Percentiles rank a stretch among this genome's conserved stretches.
These are phyloP conservation scores for Dichotomocladium elegans DNA, from an alignment of 371 early-diverging fungal species.

Conservation along the genomic window DNA sequence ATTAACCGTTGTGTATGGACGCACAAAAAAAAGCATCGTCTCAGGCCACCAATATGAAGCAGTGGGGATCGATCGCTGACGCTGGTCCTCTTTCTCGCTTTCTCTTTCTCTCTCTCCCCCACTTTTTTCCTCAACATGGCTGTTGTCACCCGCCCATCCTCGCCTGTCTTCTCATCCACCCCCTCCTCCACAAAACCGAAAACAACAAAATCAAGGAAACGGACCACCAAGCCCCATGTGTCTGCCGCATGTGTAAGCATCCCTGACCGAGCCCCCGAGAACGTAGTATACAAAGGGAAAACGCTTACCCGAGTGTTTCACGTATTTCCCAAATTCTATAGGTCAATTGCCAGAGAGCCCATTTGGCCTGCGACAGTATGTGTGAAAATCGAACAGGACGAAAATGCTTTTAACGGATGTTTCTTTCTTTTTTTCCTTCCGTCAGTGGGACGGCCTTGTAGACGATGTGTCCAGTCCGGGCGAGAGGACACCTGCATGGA, in stretches of 20 bases:
- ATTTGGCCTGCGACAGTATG: slow-evolving; percentile 49
- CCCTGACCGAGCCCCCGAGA: too few relatives aligned
- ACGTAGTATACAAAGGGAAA: too few relatives aligned
- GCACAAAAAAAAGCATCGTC: too few relatives aligned
- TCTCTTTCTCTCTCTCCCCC: too few relatives aligned
- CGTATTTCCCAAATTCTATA: slow-evolving; percentile 14
- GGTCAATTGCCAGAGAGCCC: slow-evolving; percentile 43
- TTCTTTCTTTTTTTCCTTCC: background rate
- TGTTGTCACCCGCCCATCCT: too few relatives aligned
- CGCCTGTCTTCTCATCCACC: too few relatives aligned
- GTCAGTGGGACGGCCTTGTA: slow-evolving; percentile 69
- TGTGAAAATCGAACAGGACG: background rate
- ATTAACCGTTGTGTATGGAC: too few relatives aligned
- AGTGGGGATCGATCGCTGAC: too few relatives aligned
- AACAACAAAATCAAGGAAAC: background rate
- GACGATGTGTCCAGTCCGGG: slow-evolving; percentile 64
- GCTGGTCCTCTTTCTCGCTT: too few relatives aligned
- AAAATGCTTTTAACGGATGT: background rate
- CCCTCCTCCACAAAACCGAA: background rate
- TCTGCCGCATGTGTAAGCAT: slow-evolving; percentile 16
- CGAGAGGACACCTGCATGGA: slow-evolving; percentile 72
- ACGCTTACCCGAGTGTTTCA: too few relatives aligned
- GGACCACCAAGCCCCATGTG: slow-evolving; percentile 16
- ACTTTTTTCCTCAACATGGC: too few relatives aligned
- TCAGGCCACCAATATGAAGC: too few relatives aligned